Conservation (phyloP, 192 early-diverging fungal genomes). For the Mortierella claussenii region DNA sequence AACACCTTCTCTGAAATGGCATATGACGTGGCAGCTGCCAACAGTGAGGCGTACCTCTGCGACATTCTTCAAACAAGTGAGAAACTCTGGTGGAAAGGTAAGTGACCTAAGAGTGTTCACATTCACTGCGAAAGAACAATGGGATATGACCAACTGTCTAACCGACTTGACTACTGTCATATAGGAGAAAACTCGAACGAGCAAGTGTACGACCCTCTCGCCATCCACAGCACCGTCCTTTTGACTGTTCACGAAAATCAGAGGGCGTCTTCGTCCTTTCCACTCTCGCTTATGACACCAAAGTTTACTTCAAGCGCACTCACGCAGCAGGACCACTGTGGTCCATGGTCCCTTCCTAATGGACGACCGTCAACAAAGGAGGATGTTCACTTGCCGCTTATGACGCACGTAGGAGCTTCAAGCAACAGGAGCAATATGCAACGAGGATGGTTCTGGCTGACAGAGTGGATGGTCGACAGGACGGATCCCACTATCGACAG, state of each 20-base stretch:
- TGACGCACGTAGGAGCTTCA: conserved; percentile 8
- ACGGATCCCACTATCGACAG: conserved; percentile 67
- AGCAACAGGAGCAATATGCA: conserved; percentile 24
- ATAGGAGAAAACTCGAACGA: conserved; percentile 35
- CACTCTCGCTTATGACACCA: conserved; percentile 56
- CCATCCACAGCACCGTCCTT: conserved; percentile 66
- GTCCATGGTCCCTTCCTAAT: conserved; percentile 70
- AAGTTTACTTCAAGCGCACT: conserved; percentile 63
- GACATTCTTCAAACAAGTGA: conserved; percentile 72
- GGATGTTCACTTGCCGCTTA: conserved; percentile 62
- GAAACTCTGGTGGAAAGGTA: conserved; percentile 59
- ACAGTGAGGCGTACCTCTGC: conserved; percentile 73
- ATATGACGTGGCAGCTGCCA: conserved; percentile 79
- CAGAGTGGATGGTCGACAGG: conserved; percentile 81
- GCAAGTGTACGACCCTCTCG: conserved; percentile 55
- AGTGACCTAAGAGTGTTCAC: neutral
- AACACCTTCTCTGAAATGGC: conserved; percentile 78
- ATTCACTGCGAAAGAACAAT: too few relatives aligned
- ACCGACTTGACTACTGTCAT: neutral
- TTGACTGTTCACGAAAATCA: conserved; percentile 78
- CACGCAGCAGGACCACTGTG: conserved; percentile 61
- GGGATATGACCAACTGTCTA: neutral
- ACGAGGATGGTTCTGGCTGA: conserved; percentile 81
- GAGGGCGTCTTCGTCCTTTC: conserved; percentile 62
- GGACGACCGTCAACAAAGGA: conserved; percentile 63